Evolutionary conservation across 129 eudicot species (phyloP).

Genomic region (Sambucus nigra): DNA sequence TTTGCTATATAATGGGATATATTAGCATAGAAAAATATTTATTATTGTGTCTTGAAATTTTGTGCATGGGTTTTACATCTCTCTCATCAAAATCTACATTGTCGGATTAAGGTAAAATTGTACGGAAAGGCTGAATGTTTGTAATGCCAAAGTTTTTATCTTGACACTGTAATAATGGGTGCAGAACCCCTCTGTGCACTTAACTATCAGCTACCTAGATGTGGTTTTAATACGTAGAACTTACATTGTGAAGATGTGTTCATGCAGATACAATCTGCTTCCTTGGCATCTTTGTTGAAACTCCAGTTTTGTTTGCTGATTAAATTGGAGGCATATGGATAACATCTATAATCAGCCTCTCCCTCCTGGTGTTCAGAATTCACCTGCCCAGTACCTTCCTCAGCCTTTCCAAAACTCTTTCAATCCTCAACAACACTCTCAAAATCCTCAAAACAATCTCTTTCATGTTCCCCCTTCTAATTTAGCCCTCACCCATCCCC

Average conservation of each 20-base stretch:
- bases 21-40: too few relatives aligned
- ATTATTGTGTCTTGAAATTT: not conserved
- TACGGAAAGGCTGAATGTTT: not conserved
- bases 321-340: constrained; percentile 34
- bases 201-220: not conserved
- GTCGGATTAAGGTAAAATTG: too few relatives aligned
- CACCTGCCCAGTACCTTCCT: constrained; percentile 22
- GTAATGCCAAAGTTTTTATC: not conserved
- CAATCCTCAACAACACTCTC: constrained; percentile 18
- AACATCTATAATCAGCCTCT: constrained; percentile 46
- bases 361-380: constrained; percentile 68
- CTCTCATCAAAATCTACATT: too few relatives aligned
- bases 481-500: constrained; percentile 22
- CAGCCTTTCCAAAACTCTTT: constrained; percentile 30
- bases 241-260: not conserved
- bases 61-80: too few relatives aligned
- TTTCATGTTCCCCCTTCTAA: constrained; percentile 25
- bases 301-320: not conserved
- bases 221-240: not conserved
- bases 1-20: not conserved
- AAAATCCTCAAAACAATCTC: constrained; percentile 20
- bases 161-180: not conserved
- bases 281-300: not conserved
- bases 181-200: not conserved
- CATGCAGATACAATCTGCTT: constrained; percentile 1